Base-by-base conservation (phyloP, 2,329 filamentous ascomycete genomes). In the Berkeleyomyces rouxiae region DNA sequence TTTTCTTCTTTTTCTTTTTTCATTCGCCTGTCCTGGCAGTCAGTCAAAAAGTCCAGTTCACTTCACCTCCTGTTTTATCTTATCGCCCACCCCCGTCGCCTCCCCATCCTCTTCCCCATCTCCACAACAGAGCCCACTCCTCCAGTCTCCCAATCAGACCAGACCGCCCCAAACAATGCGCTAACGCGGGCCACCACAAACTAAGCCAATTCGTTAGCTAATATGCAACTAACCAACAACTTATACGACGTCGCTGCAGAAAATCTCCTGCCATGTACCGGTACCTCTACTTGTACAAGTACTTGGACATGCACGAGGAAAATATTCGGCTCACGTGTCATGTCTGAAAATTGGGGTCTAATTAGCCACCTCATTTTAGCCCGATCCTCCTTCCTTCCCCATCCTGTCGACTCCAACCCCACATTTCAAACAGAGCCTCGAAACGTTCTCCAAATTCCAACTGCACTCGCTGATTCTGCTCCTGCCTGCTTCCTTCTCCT, bases 331-430 rank as follows among this genome's bases (percentile, higher is more conserved):
- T 59, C 57, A 59, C 40, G 57, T 59, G 57, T 44, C 57, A 23
- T 31, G 13, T 6, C 23, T 43, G 57, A 59, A 39, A 55, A 23
- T 44, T 59, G 57, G 57, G 55, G 49, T 53, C 31, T 9, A 51
- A n/a, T 37, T 53, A 53, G 49, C 49, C 49, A 53, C 49, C 49
- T 53, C 49, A 53, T 53, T 53, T 53, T 53, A 53, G 49, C n/a
- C 6, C 49, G 37, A 53, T 53, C 49, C 42, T 59, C 36, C 36
- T 43, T 44, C 3, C 16, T 59, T 59, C 57, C 33, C 39, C 57
- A 59, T 44, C 23, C 16, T 44, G 23, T 23, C 23, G 23, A 23
- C 23, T 23, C 23, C 23, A 23, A 23, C 40, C 11, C 40, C 33
- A 46, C 36, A 59, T 44, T 59, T 59, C 42, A 44, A 36, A 36